Base-by-base conservation (phyloP, 169 alveolate species). In the Cardiosporidium cionae region DNA sequence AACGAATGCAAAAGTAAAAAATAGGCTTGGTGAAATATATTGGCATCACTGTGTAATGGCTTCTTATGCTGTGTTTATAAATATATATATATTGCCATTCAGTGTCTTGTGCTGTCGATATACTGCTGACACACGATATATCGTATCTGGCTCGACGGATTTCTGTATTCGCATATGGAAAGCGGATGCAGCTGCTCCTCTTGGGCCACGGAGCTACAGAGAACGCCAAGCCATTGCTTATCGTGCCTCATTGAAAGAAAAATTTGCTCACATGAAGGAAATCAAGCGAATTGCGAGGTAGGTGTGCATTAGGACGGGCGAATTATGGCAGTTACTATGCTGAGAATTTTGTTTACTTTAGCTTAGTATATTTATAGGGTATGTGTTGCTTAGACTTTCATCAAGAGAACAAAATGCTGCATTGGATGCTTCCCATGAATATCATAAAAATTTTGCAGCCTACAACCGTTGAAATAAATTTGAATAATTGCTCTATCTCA, bases 101-200 rank as follows among this genome's bases (percentile, higher is more conserved):
- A 87, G 89, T 63, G 96, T 91, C 31, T 80, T 91, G 52, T 86
- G 92, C 71, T 89, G 95, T 68, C 78, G 92, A 72, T 97, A 87
- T 85, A 85, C 98, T 3, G 90, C 93, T 83, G 99, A 97, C 83
- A 93, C 92, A 22, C 91, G 91, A 84, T 97, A 90, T 78, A 94
- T 97, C 16, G 80, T 95, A 36, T 84, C 97, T 68, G 99, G 99
- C 1, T 89, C 97, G 67, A 96, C 97, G 70, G 99, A 97, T 79
- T 93, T 96, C 86, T 92, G 96, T 76, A 78, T 97, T 23, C 94
- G 99, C 70, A 87, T 97, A 2, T 97, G 99, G 99, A 97, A 96
- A 83, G 76, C 95, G 32, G 87, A 90, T 29, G 94, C 96, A 0
- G 82, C 89, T 37, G 85, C 85, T 32, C 87, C 93, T 16, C 81